Evolutionary conservation across 2,329 filamentous ascomycete genomes (phyloP).

Genomic region (Davidsoniella eucalypti): DNA sequence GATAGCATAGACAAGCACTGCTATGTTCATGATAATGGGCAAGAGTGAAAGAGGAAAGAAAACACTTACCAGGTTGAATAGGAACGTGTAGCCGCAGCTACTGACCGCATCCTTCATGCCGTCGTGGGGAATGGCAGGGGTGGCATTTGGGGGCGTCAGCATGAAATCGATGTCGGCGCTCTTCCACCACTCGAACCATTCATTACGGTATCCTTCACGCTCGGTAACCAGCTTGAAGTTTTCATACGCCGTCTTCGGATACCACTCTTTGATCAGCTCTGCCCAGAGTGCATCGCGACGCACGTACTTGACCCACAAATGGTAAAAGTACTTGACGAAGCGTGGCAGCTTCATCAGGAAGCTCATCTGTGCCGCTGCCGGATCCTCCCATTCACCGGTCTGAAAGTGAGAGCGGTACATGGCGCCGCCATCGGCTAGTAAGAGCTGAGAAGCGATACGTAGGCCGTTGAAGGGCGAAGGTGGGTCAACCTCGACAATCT

Average conservation of each 20-base stretch:
- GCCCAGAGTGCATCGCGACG: conserved; percentile 64
- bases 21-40: too few relatives aligned
- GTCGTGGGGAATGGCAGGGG: conserved; percentile 71
- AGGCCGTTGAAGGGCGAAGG: conserved; percentile 62
- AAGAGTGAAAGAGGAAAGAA: conserved; percentile 18
- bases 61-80: conserved; percentile 64
- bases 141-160: conserved; percentile 73
- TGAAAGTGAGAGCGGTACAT: conserved; percentile 66
- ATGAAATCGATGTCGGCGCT: conserved; percentile 57
- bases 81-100: conserved; percentile 81
- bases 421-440: conserved; percentile 69
- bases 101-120: conserved; percentile 75
- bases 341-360: conserved; percentile 57
- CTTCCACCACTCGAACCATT: conserved; percentile 80
- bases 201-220: conserved; percentile 60
- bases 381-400: conserved; percentile 62
- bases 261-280: conserved; percentile 55
- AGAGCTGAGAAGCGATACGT: conserved; percentile 58
- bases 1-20: not conserved
- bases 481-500: conserved; percentile 46
- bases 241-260: conserved; percentile 55
- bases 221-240: conserved; percentile 68
- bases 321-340: conserved; percentile 69
- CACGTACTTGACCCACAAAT: conserved; percentile 76
- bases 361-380: conserved; percentile 58